Evolutionary conservation across 805 yeast species (phyloP), one percentile per base, ranked within the genome.

Genomic region (Cyberlindnera mississippiensis): DNA sequence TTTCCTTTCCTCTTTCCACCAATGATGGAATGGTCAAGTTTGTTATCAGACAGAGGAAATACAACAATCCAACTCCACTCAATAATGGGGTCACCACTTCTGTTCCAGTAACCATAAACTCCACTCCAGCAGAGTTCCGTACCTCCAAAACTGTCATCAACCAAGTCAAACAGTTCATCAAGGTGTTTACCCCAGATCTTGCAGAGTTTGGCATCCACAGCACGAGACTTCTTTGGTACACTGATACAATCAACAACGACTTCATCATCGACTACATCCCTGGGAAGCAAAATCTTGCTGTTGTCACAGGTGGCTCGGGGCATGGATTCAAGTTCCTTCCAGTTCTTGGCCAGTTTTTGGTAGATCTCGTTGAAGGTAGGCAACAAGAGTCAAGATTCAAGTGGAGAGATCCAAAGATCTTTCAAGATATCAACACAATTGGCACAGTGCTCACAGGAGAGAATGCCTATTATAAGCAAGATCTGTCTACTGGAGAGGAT

Each of bases 261-360:
- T 62, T 55, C 38, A 43, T 63, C 18, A 47, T 59, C 22, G 62
- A 56, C 33, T 50, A 48, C 28, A 53, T 45, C 31, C 65, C 67
- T 18, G 47, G 40, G 8, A 50, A 50, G 26, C 51, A 51, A 22
- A 54, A 53, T 17, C 38, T 63, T 27, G 36, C 63, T 6, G 47
- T 63, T 11, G 65, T 59, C n/a, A 57, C 65, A 18, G 67, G 67
- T 35, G 68, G 64, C 3, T 61, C 63, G 4, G 68, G 68, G 3
- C 66, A 63, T 46, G 67, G 59, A 1, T 63, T 64, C 41, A 64
- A 62, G 44, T 59, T 62, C 40, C 42, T 63, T n/a, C 68, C 68
- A 6, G 56, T 59, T 3, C 45, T 63, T 6, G 68, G 68, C 2
- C 52, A 55, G 29, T 63, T 51, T 35, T 51, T 60, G 5, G 61